A percentile compares a stretch with the other conserved stretches of the same genome.
These are phyloP conservation scores for Pichia californica DNA, from an alignment of 805 yeast genomes.

Conservation along the genomic window DNA sequence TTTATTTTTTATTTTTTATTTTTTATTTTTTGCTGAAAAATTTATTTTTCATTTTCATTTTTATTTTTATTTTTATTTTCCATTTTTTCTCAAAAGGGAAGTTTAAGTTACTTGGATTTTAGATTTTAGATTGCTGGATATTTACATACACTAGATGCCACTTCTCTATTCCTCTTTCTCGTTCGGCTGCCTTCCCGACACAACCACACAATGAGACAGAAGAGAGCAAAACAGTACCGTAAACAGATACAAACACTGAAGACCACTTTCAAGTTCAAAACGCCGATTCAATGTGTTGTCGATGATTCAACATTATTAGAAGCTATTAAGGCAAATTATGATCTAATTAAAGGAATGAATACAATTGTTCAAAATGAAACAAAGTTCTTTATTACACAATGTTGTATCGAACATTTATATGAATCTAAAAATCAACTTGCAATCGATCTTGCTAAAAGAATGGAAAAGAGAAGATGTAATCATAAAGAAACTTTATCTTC, in stretches of 20 bases:
- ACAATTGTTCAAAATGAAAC: constrained; percentile 80
- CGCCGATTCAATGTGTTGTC: constrained; percentile 85
- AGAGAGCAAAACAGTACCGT: constrained; percentile 88
- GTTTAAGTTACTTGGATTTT: too few species aligned
- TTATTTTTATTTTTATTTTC: background rate
- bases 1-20: background rate
- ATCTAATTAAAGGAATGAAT: constrained; percentile 72
- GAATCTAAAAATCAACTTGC: constrained; percentile 65
- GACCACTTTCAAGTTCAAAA: constrained; percentile 85
- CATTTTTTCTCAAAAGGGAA: too few species aligned
- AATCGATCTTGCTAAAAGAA: constrained; percentile 72
- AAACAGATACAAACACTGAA: constrained; percentile 84
- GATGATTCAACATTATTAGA: constrained; percentile 73
- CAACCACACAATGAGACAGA: constrained; percentile 71
- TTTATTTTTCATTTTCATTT: too few species aligned
- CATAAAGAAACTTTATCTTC: constrained; percentile 52
- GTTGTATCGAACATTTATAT: constrained; percentile 86
- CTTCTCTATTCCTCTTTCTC: too few species aligned
- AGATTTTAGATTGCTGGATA: too few species aligned
- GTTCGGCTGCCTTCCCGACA: background rate
- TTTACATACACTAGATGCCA: too few species aligned
- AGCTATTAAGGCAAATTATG: constrained; percentile 62
- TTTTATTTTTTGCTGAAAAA: constrained; percentile 1
- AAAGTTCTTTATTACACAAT: constrained; percentile 91
- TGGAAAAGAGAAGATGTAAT: constrained; percentile 88